Percentiles rank a stretch among this genome's conserved stretches.
Conservation (phyloP, 208 protist genomes). For the Acanthamoeba healyi region DNA sequence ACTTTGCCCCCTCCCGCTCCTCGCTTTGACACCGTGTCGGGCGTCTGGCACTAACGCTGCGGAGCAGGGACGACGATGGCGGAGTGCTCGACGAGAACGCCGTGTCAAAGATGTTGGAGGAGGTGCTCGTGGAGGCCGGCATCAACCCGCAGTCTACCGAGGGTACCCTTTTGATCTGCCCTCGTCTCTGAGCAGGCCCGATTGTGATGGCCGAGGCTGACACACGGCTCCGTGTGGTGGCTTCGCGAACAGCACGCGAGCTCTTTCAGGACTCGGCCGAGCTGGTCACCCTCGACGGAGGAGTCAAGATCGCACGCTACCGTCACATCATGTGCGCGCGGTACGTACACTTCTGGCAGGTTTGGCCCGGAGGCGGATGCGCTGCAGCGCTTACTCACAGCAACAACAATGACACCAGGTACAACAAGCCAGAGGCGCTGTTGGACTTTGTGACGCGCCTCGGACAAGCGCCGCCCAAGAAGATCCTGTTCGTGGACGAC, state of each 20-base stretch:
- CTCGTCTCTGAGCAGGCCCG: too few species aligned
- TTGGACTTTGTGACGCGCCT: constrained; percentile 33
- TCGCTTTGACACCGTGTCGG: background rate
- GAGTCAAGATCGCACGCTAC: constrained; percentile 53
- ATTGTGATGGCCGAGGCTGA: too few species aligned
- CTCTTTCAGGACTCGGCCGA: constrained; percentile 42
- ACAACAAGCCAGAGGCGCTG: constrained; percentile 33
- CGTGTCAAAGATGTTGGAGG: background rate
- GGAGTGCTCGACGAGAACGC: constrained; percentile 9
- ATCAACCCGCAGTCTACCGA: background rate
- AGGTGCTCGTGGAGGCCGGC: constrained; percentile 18
- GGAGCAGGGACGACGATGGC: background rate
- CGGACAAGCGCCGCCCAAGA: background rate
- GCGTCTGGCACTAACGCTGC: background rate
- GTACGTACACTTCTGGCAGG: background rate
- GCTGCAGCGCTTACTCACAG: too few species aligned
- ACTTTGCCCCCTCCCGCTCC: background rate
- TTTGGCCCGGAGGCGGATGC: background rate
- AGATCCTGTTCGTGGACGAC: constrained; percentile 64
- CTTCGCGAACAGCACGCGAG: background rate
- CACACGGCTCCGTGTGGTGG: too few species aligned
- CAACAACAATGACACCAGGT: background rate
- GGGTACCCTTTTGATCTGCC: constrained; percentile 13
- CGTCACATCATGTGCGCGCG: constrained; percentile 28
- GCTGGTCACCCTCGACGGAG: constrained; percentile 8